These are phyloP conservation scores for Boletellus deceptivus DNA, from an alignment of 1,284 basidiomycete genomes.

Conservation along the genomic window DNA sequence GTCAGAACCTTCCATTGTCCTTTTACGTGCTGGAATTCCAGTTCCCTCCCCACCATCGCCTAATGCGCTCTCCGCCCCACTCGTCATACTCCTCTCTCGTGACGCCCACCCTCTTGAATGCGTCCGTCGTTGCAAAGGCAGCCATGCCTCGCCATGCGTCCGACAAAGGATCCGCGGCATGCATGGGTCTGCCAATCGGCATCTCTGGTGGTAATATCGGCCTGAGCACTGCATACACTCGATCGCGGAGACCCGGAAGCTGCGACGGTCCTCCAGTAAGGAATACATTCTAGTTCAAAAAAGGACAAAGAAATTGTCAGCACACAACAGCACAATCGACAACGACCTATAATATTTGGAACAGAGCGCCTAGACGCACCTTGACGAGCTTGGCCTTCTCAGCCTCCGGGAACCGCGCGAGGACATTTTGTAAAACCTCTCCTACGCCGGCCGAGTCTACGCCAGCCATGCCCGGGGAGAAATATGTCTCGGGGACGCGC, in stretches of 20 bases:
- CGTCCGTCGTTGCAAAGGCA: slow-evolving; percentile 66
- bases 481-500: slow-evolving; percentile 91
- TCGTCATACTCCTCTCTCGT: slow-evolving; percentile 89
- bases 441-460: slow-evolving; percentile 93
- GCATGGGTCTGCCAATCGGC: slow-evolving; percentile 55
- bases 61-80: slow-evolving; percentile 80
- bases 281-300: slow-evolving; percentile 75
- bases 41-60: slow-evolving; percentile 82
- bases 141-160: slow-evolving; percentile 97
- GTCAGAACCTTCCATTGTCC: too few relatives aligned
- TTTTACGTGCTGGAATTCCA: slow-evolving; percentile 50
- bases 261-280: slow-evolving; percentile 82
- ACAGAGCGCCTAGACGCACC: slow-evolving; percentile 27
- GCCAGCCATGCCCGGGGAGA: slow-evolving; percentile 91
- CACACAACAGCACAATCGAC: too few relatives aligned
- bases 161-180: slow-evolving; percentile 63
- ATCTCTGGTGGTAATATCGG: slow-evolving; percentile 83
- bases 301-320: neutral
- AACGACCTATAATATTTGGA: neutral
- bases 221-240: slow-evolving; percentile 70
- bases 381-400: slow-evolving; percentile 65
- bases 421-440: slow-evolving; percentile 85
- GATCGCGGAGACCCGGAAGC: slow-evolving; percentile 68
- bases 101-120: slow-evolving; percentile 55
- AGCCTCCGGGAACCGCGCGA: slow-evolving; percentile 73